phyloP scores from a whole-genome alignment of 805 yeast genomes.

The Yarrowia keelungensis region DNA sequence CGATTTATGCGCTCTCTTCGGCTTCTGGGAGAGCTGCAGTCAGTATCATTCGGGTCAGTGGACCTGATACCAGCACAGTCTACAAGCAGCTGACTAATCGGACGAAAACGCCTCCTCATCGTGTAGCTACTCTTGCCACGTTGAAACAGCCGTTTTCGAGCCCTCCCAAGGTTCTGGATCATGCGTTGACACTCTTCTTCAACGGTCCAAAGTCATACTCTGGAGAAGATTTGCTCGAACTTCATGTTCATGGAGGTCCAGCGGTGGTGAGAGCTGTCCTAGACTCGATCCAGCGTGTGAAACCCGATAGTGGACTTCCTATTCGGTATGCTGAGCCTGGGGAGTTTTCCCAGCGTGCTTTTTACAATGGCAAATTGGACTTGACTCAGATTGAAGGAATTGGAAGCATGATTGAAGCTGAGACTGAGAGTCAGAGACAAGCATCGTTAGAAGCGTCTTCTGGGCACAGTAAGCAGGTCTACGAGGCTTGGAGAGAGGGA shows the following conservation, averaged over 20 bases:
- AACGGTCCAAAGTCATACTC: constrained; percentile 81
- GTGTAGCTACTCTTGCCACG: constrained; percentile 65
- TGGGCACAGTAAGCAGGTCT: constrained; percentile 66
- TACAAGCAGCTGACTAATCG: constrained; percentile 55
- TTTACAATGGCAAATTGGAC: constrained; percentile 81
- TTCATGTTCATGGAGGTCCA: constrained; percentile 93
- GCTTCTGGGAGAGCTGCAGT: constrained; percentile 82
- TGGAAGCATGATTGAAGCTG: constrained; percentile 87
- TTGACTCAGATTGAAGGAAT: constrained; percentile 91
- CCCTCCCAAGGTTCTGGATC: constrained; percentile 62
- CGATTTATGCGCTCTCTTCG: constrained; percentile 91
- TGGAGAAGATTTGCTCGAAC: constrained; percentile 87
- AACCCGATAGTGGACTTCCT: constrained; percentile 50
- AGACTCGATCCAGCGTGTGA: constrained; percentile 57
- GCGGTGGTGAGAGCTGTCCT: constrained; percentile 79
- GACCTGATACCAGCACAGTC: constrained; percentile 60
- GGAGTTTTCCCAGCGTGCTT: constrained; percentile 88
- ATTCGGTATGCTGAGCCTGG: constrained; percentile 91
- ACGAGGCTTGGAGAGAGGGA: constrained; percentile 68
- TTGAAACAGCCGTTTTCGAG: constrained; percentile 55
- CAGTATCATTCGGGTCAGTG: constrained; percentile 84
- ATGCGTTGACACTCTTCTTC: constrained; percentile 75
- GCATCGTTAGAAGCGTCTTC: constrained; percentile 76
- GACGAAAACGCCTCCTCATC: constrained; percentile 53
- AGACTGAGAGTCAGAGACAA: constrained; percentile 84